These are phyloP conservation scores for Colletotrichum tofieldiae DNA, from an alignment of 2,329 filamentous ascomycete species.

Conservation along the genomic window DNA sequence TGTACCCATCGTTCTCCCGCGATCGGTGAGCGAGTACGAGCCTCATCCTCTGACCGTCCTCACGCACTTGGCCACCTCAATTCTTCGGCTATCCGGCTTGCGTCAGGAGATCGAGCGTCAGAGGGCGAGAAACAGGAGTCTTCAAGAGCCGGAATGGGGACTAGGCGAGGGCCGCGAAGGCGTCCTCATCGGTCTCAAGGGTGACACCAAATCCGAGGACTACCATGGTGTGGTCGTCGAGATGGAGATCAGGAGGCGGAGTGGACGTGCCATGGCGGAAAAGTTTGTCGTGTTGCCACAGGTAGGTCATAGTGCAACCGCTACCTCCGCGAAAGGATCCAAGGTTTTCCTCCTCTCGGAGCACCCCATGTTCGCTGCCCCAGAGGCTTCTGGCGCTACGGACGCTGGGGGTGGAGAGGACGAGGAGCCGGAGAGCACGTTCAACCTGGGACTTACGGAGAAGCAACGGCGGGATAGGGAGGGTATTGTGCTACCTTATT, in stretches of 20 bases:
- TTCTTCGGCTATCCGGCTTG: constrained; percentile 82
- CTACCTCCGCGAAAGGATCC: constrained; percentile 46
- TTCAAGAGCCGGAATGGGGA: constrained; percentile 84
- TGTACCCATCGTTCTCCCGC: constrained; percentile 71
- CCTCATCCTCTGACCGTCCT: constrained; percentile 82
- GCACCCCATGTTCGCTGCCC: constrained; percentile 77
- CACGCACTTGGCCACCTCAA: constrained; percentile 88
- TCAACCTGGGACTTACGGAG: constrained; percentile 89
- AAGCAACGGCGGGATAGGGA: constrained; percentile 91
- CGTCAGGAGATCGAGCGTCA: constrained; percentile 82
- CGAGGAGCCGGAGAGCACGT: constrained; percentile 80
- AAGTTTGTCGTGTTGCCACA: constrained; percentile 66
- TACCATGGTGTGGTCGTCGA: constrained; percentile 77
- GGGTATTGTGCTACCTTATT: constrained; percentile 93
- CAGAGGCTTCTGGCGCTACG: constrained; percentile 54
- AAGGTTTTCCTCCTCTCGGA: constrained; percentile 78
- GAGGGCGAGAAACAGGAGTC: constrained; percentile 81
- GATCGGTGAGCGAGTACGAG: constrained; percentile 67
- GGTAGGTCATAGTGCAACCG: constrained; percentile 25
- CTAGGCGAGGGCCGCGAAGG: constrained; percentile 85
- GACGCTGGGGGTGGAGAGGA: constrained; percentile 55
- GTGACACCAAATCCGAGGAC: constrained; percentile 60
- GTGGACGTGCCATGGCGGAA: constrained; percentile 83
- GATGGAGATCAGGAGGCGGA: constrained; percentile 89
- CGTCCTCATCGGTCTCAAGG: constrained; percentile 77